A percentile compares a stretch with the other conserved stretches of the same genome.
Conservation (phyloP, 768 basidiomycete species). For the Boletus rubroflammeus region DNA sequence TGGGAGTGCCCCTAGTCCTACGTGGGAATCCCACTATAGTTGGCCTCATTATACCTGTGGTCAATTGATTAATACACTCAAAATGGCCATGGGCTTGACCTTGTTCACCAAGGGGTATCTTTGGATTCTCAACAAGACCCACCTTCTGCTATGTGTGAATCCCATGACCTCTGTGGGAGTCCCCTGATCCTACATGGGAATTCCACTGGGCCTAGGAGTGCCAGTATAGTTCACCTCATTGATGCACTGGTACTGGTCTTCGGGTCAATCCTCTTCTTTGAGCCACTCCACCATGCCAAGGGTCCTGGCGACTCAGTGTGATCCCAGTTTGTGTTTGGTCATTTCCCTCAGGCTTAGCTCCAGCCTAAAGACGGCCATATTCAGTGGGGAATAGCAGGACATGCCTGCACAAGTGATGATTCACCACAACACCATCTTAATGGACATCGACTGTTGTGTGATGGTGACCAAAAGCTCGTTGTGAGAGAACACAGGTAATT, state of each 20-base stretch:
- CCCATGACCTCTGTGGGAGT: no score
- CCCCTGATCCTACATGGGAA: no score
- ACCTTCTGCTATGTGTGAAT: no score
- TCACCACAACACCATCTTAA: constrained; percentile 91
- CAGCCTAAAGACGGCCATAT: constrained; percentile 52
- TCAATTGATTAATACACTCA: no score
- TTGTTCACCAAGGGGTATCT: no score
- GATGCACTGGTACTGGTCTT: constrained; percentile 98
- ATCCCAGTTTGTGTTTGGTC: constrained; percentile 74
- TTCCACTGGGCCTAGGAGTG: no score
- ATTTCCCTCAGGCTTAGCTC: constrained; percentile 82
- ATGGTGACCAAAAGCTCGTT: constrained; percentile 97
- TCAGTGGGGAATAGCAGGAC: constrained; percentile 20
- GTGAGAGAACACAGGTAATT: constrained; percentile 96
- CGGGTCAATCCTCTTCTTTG: constrained; percentile 76
- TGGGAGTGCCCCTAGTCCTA: no score
- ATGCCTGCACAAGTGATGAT: constrained; percentile 26
- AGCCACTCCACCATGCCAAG: constrained; percentile 63
- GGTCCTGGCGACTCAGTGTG: constrained; percentile 60
- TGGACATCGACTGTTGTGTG: constrained; percentile 86
- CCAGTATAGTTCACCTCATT: no score
- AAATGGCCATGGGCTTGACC: no score
- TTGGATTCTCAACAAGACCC: no score
- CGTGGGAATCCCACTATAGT: no score
- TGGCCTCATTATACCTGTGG: no score